Base-by-base conservation (phyloP, 257 asterid genomes). In the Jacaranda mimosifolia region DNA sequence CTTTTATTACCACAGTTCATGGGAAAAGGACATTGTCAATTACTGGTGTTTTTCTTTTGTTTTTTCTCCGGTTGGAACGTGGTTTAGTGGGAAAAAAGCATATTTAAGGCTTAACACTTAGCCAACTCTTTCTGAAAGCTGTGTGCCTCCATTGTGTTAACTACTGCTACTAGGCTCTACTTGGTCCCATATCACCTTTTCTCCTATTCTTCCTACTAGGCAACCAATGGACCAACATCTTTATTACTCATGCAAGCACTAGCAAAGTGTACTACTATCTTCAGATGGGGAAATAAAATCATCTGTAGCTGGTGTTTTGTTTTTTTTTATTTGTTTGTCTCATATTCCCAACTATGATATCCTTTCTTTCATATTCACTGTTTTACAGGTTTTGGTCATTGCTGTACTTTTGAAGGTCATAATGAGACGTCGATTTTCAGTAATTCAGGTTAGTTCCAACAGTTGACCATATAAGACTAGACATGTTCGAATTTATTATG, bases 341-440 rank as follows among this genome's bases (percentile, higher is more conserved):
- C 62, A 4, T 68, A 13, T 48, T 65, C 62, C 67, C 36, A 14
- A 53, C 67, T 59, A 40, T 45, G 39, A 70, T 26, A 1, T 39
- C 49, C 4, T 9, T 70, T 26, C 52, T 52, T 63, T 75, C 21
- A n/a, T 32, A 49, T 71, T 70, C 52, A 58, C 52, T 77, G 18
- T 39, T 74, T 40, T 79, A 78, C 90, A 96, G 99, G 99, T 96
- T 87, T 89, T 96, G 85, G 98, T 96, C 48, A 96, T 96, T 74
- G 99, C 99, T 77, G 85, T 96, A 68, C 91, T 96, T 80, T 88
- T 96, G 72, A 96, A 86, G 91, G 6, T 96, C 7, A 76, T 96
- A 74, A 96, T 96, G 99, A 94, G 81, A 83, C 96, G 99, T 17
- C 89, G 89, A 38, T 96, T 96, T 84, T 96, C 99, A 80, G 49